Percentiles rank a stretch among this genome's conserved stretches.
Conservation (phyloP, 116 monocot genomes). For the Cymodocea nodosa region DNA sequence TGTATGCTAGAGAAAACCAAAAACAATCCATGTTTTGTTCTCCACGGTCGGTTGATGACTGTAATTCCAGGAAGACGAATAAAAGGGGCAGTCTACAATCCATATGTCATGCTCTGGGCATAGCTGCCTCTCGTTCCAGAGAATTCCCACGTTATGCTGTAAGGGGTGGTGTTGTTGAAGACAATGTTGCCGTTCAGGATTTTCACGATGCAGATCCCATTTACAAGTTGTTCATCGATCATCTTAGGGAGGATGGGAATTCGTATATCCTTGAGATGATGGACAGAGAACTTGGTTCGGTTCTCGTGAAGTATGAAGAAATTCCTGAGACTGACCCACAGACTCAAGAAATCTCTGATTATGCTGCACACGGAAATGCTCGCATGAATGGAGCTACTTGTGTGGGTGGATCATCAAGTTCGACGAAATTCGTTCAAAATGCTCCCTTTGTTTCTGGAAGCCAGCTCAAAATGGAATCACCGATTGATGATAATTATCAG, state of each 20-base stretch:
- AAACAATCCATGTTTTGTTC: too few species aligned
- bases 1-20: too few species aligned
- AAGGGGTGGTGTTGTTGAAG: too few species aligned
- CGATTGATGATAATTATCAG: conserved; percentile 26
- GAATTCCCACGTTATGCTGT: too few species aligned
- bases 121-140: too few species aligned
- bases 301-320: conserved; percentile 10
- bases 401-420: neutral
- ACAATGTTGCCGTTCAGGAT: too few species aligned
- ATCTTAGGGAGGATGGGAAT: conserved; percentile 9
- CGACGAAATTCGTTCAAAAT: neutral
- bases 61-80: too few species aligned
- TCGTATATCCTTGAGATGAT: conserved; percentile 12
- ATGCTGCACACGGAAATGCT: neutral
- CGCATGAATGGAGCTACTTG: neutral
- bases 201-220: neutral
- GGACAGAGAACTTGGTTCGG: conserved; percentile 3
- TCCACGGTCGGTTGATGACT: too few species aligned
- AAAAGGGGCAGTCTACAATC: too few species aligned
- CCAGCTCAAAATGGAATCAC: neutral
- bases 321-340: neutral
- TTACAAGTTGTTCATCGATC: conserved; percentile 6
- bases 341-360: neutral
- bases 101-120: too few species aligned
- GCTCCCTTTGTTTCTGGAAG: neutral